Percentiles rank a stretch among this genome's conserved stretches.
These are phyloP conservation scores for Xylaria telfairii DNA, from an alignment of 495 filamentous ascomycete species.

Conservation along the genomic window DNA sequence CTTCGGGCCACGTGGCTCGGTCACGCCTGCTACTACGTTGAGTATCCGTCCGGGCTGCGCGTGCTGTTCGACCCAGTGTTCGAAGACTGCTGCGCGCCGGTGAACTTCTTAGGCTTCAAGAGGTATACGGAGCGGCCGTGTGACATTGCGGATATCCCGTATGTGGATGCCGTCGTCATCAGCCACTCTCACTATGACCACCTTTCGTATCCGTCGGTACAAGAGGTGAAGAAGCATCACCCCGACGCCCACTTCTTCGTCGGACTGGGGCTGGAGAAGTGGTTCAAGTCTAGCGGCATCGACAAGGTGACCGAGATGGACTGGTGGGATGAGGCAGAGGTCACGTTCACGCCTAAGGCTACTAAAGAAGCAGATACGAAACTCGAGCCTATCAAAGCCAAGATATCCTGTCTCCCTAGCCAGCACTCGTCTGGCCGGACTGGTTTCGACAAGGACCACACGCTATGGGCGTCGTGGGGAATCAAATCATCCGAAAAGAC, in stretches of 20 bases:
- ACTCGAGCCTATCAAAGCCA: constrained; percentile 66
- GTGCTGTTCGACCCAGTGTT: constrained; percentile 97
- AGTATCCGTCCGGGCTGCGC: constrained; percentile 86
- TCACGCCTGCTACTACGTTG: constrained; percentile 92
- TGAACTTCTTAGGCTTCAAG: constrained; percentile 74
- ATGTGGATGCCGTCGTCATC: constrained; percentile 88
- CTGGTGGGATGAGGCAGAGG: constrained; percentile 89
- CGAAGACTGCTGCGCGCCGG: constrained; percentile 82
- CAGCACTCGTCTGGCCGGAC: constrained; percentile 81
- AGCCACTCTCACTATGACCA: constrained; percentile 97
- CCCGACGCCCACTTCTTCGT: constrained; percentile 89
- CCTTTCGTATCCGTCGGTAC: constrained; percentile 75
- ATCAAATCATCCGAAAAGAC: constrained; percentile 73
- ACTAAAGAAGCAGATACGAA: constrained; percentile 25
- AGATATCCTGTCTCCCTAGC: constrained; percentile 80
- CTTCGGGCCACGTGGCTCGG: constrained; percentile 96
- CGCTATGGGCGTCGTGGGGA: constrained; percentile 89
- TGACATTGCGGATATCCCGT: constrained; percentile 76
- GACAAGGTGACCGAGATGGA: constrained; percentile 84
- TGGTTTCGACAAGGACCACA: constrained; percentile 70
- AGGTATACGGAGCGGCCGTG: constrained; percentile 83
- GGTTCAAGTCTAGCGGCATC: constrained; percentile 76
- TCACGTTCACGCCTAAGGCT: constrained; percentile 63
- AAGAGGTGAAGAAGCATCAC: constrained; percentile 70
- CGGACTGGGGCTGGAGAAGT: constrained; percentile 83